A percentile compares a stretch with the other conserved stretches of the same genome.
Conservation (phyloP, 1,284 basidiomycete genomes). For the Grifola frondosa region DNA sequence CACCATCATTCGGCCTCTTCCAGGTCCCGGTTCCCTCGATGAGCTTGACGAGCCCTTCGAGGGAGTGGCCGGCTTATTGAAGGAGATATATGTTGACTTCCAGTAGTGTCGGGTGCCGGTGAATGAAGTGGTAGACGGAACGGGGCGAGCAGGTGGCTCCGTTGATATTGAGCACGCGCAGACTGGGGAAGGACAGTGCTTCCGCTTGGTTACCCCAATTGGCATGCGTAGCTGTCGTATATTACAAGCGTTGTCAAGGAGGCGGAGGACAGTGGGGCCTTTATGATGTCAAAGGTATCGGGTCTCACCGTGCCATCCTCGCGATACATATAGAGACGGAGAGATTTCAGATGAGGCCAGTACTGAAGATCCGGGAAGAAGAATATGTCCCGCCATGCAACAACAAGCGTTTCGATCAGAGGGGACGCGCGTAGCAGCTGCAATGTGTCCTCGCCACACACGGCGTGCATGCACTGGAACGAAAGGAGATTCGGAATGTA, state of each 20-base stretch:
- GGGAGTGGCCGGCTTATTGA: neutral
- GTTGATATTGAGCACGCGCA: conserved; percentile 10
- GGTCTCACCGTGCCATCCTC: too few relatives aligned
- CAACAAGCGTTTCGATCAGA: neutral
- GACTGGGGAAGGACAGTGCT: conserved; percentile 2
- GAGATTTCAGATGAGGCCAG: conserved; percentile 3
- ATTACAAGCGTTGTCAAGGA: conserved; percentile 5
- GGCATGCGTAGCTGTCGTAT: neutral
- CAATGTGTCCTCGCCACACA: neutral
- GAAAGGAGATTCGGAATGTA: too few relatives aligned
- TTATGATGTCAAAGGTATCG: too few relatives aligned
- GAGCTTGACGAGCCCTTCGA: conserved; percentile 13
- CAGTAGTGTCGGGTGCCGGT: conserved; percentile 11
- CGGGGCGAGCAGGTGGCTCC: neutral
- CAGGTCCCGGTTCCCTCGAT: conserved; percentile 14
- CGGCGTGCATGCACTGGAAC: conserved; percentile 4
- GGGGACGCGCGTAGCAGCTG: neutral
- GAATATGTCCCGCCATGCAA: neutral
- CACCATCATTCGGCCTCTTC: too few relatives aligned
- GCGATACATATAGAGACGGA: conserved; percentile 2
- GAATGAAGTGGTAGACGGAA: conserved; percentile 11
- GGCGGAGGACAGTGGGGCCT: neutral
- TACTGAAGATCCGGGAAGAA: neutral
- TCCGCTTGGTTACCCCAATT: neutral
- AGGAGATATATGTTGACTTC: conserved; percentile 9